Evolutionary conservation across 2,329 filamentous ascomycete genomes (phyloP).

Genomic region (Alternaria conjuncta): DNA sequence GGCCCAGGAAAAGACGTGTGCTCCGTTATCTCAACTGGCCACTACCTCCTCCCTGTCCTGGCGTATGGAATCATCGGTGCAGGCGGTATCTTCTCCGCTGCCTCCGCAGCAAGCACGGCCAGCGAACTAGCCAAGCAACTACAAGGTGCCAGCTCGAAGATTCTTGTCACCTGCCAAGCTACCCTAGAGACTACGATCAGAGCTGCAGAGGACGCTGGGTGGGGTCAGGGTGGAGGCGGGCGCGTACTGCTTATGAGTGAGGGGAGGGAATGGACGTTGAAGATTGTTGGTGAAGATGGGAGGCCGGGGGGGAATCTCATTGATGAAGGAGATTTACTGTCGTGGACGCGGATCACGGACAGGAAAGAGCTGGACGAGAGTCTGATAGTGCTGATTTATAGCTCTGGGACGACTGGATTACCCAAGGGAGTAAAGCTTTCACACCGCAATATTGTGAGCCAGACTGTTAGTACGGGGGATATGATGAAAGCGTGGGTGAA

Average conservation of each 20-base stretch:
- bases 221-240: constrained; percentile 39
- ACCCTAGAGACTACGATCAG: constrained; percentile 56
- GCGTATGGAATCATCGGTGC: constrained; percentile 66
- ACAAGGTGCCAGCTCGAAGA: constrained; percentile 49
- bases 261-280: constrained; percentile 45
- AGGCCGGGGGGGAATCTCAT: constrained; percentile 28
- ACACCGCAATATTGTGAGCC: constrained; percentile 53
- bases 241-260: constrained; percentile 61
- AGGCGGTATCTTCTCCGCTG: constrained; percentile 65
- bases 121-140: constrained; percentile 60
- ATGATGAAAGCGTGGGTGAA: constrained; percentile 40
- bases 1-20: constrained; percentile 60
- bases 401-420: constrained; percentile 56
- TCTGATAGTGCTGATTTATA: constrained; percentile 55
- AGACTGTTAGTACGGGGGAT: constrained; percentile 43
- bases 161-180: constrained; percentile 57
- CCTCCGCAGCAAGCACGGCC: constrained; percentile 58
- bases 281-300: constrained; percentile 39
- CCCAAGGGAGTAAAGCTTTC: constrained; percentile 56
- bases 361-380: constrained; percentile 54
- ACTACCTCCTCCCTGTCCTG: constrained; percentile 60
- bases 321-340: constrained; percentile 51
- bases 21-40: constrained; percentile 63
- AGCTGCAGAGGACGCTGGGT: constrained; percentile 57
- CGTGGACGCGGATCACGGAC: constrained; percentile 64